phyloP scores from a whole-genome alignment of 805 yeast species.

The Metschnikowia kunwiensis region DNA sequence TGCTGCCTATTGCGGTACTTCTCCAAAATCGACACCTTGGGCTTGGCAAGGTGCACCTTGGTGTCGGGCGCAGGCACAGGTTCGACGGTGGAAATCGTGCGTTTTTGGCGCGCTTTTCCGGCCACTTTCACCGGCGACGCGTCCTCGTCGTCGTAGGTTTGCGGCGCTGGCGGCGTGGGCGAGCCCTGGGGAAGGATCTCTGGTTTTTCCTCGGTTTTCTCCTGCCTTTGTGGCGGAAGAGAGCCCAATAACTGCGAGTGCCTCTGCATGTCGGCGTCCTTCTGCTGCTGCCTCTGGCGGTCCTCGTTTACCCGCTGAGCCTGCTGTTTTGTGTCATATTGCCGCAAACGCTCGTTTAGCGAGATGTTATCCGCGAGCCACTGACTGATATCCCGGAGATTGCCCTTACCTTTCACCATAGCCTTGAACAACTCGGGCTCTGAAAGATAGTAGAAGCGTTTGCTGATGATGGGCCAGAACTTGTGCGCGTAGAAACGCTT shows the following conservation, averaged over 20 bases:
- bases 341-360: slow-evolving; percentile 14
- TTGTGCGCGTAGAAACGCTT: slow-evolving; percentile 34
- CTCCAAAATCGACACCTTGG: slow-evolving; percentile 42
- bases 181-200: neutral
- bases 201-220: neutral
- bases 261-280: neutral
- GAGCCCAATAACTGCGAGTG: neutral
- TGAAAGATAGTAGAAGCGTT: slow-evolving; percentile 36
- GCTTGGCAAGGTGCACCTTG: slow-evolving; percentile 38
- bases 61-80: slow-evolving; percentile 22
- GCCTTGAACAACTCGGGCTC: slow-evolving; percentile 42
- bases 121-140: slow-evolving; percentile 34
- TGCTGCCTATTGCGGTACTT: slow-evolving; percentile 38
- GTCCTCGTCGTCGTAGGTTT: slow-evolving; percentile 31
- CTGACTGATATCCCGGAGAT: slow-evolving; percentile 37
- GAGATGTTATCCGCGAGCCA: slow-evolving; percentile 35
- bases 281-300: neutral
- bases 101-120: slow-evolving; percentile 30
- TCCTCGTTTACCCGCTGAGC: slow-evolving; percentile 8
- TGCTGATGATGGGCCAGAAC: slow-evolving; percentile 37
- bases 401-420: slow-evolving; percentile 42
- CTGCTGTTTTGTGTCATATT: slow-evolving; percentile 13
- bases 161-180: neutral
- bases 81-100: slow-evolving; percentile 10
- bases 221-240: no score